Conservation (phyloP, 2,329 filamentous ascomycete genomes). For the Penicillium carneum region DNA sequence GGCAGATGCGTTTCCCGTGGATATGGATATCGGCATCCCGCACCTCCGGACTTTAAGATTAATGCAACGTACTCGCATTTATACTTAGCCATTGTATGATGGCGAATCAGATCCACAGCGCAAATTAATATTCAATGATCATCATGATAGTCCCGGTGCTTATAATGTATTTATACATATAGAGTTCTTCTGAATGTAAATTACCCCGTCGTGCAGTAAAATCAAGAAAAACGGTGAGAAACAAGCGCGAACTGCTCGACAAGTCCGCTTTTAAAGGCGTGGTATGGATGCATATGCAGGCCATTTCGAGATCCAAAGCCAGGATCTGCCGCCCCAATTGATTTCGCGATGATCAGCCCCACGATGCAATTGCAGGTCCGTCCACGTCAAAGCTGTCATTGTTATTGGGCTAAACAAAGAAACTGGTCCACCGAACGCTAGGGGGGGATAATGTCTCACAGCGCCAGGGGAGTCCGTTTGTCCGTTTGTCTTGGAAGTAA, state of each 20-base stretch:
- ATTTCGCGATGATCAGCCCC: constrained; percentile 31
- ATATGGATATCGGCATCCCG: constrained; percentile 7
- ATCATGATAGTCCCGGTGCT: not conserved
- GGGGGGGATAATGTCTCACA: constrained; percentile 31
- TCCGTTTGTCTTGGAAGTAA: constrained; percentile 10
- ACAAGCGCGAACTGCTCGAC: constrained; percentile 6
- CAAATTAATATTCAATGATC: constrained; percentile 18
- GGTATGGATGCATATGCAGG: constrained; percentile 17
- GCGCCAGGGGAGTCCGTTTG: constrained; percentile 11
- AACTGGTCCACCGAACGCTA: constrained; percentile 26
- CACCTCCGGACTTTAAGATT: not conserved
- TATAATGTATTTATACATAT: not conserved
- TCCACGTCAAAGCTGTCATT: constrained; percentile 20
- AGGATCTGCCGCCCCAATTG: constrained; percentile 32
- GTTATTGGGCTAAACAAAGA: constrained; percentile 27
- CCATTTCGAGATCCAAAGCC: constrained; percentile 19
- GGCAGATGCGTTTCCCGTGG: not conserved
- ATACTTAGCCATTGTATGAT: constrained; percentile 23
- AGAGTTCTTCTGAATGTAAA: not conserved
- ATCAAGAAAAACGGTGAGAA: constrained; percentile 9
- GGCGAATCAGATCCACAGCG: constrained; percentile 27
- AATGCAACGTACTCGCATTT: not conserved
- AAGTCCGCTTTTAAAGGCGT: constrained; percentile 2
- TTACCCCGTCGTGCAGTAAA: not conserved
- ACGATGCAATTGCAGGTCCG: constrained; percentile 9